Base-by-base conservation (phyloP, 352 stramenopile genomes). In the Phytophthora sansomeana region DNA sequence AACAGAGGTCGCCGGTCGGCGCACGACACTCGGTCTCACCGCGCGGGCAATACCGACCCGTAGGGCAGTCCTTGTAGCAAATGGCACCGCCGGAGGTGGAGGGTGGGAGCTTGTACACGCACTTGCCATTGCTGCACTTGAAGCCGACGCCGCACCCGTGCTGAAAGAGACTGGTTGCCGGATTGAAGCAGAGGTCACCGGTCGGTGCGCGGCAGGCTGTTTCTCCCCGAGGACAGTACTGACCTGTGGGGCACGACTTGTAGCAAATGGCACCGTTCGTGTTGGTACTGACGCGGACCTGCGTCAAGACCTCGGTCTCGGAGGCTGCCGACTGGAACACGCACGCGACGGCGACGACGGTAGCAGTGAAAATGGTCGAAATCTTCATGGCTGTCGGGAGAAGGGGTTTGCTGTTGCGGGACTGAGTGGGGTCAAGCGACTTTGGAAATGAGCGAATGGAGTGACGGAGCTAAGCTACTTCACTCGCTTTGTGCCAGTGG, bases 261-360 rank as follows among this genome's bases (percentile, higher is more conserved):
- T 72, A 72, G 65, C 58, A 67, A 21, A 59, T 52, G 24, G 16
- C 35, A 6, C 47, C 44, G n/a, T 47, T 51, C 13, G 44, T 4
- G 28, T 66, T 75, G 62, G 16, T n/a, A n/a, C n/a, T n/a, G n/a
- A 78, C 50, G 50, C 71, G 71, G 21, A 78, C 61, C 32, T 75
- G 67, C 7, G 64, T 53, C 7, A 58, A 49, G 28, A 62, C 56
- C 42, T 59, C 51, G 32, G 67, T 54, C 38, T 65, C 53, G 28
- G 66, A 41, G 35, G 24, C 21, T 1, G 61, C 52, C 4, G 51
- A 33, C 26, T 65, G 30, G 5, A 72, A 17, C 48, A 72, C 58
- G n/a, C 49, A 68, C 28, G 64, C 66, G 49, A 60, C 61, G 21
- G 60, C 58, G 48, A 58, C 52, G 26, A 58, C 29, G n/a, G n/a